phyloP scores from a whole-genome alignment of 768 basidiomycete genomes.

The Tylopilus rubrobrunneus region DNA sequence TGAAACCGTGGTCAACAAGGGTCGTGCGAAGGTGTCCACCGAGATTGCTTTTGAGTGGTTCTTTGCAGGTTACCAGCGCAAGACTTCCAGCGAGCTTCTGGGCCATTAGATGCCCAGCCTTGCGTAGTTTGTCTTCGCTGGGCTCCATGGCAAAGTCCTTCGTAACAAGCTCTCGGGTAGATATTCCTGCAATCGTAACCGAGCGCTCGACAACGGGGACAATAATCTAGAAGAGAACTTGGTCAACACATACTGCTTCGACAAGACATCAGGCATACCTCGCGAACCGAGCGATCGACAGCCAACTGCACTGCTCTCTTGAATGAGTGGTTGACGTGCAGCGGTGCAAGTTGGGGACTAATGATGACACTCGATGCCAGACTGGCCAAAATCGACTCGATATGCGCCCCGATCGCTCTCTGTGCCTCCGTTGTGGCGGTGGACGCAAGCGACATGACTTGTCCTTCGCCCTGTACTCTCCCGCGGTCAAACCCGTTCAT shows the following conservation, averaged over 20 bases:
- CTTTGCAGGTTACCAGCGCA: slow-evolving; percentile 97
- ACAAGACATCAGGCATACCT: slow-evolving; percentile 46
- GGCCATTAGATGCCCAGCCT: slow-evolving; percentile 93
- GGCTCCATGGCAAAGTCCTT: slow-evolving; percentile 96
- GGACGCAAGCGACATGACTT: slow-evolving; percentile 59
- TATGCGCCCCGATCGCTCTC: slow-evolving; percentile 68
- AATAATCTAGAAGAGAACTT: slow-evolving; percentile 61
- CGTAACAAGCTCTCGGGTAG: slow-evolving; percentile 88
- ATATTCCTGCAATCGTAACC: slow-evolving; percentile 97
- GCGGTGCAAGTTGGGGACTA: slow-evolving; percentile 68
- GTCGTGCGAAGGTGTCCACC: slow-evolving; percentile 82
- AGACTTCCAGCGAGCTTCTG: slow-evolving; percentile 95
- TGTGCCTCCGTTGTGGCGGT: slow-evolving; percentile 60
- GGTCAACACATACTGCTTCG: neutral
- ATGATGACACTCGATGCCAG: slow-evolving; percentile 74
- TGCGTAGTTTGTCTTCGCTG: slow-evolving; percentile 85
- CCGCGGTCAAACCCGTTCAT: slow-evolving; percentile 67
- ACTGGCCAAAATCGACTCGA: slow-evolving; percentile 72
- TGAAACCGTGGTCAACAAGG: slow-evolving; percentile 84
- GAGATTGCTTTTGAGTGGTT: slow-evolving; percentile 90
- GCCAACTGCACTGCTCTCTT: slow-evolving; percentile 89
- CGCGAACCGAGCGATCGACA: slow-evolving; percentile 91
- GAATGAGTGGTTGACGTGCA: slow-evolving; percentile 76
- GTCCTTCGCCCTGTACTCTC: slow-evolving; percentile 48
- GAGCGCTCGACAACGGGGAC: slow-evolving; percentile 96